A percentile compares a stretch with the other conserved stretches of the same genome.
Evolutionary conservation across 1,139 yeast species (phyloP).

Genomic region (Yamadazyma mexicana): DNA sequence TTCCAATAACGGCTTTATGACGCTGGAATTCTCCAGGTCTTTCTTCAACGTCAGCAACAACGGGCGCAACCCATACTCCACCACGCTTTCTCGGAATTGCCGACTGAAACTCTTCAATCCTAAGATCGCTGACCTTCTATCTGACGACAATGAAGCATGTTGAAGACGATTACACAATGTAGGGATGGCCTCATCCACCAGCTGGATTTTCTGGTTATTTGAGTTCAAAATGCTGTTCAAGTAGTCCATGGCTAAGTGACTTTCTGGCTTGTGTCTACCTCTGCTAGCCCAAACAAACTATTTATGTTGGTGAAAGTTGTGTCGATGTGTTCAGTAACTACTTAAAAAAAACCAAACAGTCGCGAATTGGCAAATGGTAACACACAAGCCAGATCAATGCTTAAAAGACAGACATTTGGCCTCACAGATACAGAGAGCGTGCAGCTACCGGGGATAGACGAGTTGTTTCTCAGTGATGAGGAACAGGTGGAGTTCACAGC

Average conservation of each 20-base stretch:
- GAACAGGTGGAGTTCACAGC: not conserved
- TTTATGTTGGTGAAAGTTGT: not conserved
- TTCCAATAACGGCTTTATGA: constrained; percentile 82
- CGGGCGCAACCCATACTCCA: constrained; percentile 83
- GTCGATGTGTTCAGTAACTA: not conserved
- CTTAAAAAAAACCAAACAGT: not conserved
- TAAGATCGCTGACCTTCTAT: constrained; percentile 87
- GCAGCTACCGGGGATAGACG: constrained; percentile 10
- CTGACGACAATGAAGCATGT: constrained; percentile 80
- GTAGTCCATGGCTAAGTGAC: constrained; percentile 33
- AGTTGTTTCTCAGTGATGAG: constrained; percentile 6
- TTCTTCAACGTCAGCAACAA: constrained; percentile 64
- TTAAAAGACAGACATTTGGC: constrained; percentile 6
- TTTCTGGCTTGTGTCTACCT: not conserved
- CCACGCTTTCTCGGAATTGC: constrained; percentile 86
- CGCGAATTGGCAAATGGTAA: constrained; percentile 4
- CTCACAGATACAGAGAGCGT: constrained; percentile 8
- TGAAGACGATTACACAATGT: constrained; percentile 85
- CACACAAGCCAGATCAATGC: not conserved
- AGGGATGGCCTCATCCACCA: constrained; percentile 85
- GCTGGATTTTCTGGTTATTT: constrained; percentile 44
- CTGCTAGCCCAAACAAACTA: not conserved
- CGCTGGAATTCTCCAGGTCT: constrained; percentile 67
- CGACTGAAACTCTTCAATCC: constrained; percentile 89
- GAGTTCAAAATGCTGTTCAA: constrained; percentile 37